Base-by-base conservation (phyloP, 2,329 filamentous ascomycete genomes). In the Botrytis hyacinthi region DNA sequence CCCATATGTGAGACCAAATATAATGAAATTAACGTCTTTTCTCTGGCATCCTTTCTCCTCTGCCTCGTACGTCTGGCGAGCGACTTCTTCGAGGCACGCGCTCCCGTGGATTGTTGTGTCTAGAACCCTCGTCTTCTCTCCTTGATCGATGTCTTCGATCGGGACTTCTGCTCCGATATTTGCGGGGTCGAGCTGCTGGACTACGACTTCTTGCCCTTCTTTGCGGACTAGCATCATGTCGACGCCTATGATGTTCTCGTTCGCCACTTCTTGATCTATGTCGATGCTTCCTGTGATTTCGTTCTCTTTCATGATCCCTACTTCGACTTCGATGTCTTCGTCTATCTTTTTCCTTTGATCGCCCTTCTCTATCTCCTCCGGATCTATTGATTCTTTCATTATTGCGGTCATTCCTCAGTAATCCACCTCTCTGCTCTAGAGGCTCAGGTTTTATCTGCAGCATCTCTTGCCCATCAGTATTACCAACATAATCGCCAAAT, bases 401-500 rank as follows among this genome's bases (percentile, higher is more conserved):
- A 35, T 76, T 70, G 61, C 74, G 73, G 8, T 73, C 61, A 70
- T 70, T 75, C 22, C 72, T 66, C 12, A 77, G 35, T 48, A 78
- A 54, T 5, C 78, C 78, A 32, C 76, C 78, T n/a, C 71, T 73
- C 37, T 78, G 71, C 32, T 73, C 70, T 62, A 22, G 42, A n/a
- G 35, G 60, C 62, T 74, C 71, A 4, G 67, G 46, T 16, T 69
- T 73, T 44, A 74, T 72, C 63, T 74, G 71, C 37, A 44, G 68
- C 5, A 37, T 37, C 14, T 78, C 78, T 48, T 61, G 75, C 48
- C 70, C 78, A 20, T 73, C 67, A 16, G 75, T 70, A 22, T 78
- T 81, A 22, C 78, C 80, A 22, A 80, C 78, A 73, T 79, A 81
- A 51, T 79, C 77, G 16, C 80, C 77, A 77, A 81, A 81, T 9